Conservation (phyloP, 2,329 filamentous ascomycete genomes). For the Calycina marina region DNA sequence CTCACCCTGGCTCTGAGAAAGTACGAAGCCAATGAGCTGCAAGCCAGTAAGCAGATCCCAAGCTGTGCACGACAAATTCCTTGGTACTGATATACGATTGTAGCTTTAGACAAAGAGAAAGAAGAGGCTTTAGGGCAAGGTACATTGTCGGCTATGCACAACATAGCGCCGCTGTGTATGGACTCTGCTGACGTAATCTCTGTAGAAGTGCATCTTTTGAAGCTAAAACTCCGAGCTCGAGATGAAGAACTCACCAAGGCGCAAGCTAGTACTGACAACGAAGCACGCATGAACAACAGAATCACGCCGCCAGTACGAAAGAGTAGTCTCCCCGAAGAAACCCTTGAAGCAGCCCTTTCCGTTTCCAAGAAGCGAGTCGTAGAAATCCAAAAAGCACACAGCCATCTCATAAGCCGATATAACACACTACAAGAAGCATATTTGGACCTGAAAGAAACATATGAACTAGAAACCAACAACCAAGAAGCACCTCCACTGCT, state of each 20-base stretch:
- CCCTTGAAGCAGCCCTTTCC: constrained; percentile 12
- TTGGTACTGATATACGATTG: no score
- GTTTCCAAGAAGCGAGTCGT: constrained; percentile 24
- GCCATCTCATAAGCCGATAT: constrained; percentile 32
- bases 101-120: constrained; percentile 30
- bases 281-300: constrained; percentile 31
- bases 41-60: no score
- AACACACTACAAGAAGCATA: constrained; percentile 33
- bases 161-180: no score
- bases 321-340: constrained; percentile 5
- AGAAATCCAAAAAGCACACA: constrained; percentile 36
- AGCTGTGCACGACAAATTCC: no score
- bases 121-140: constrained; percentile 39
- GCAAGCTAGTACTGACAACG: constrained; percentile 29
- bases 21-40: constrained; percentile 48
- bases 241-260: constrained; percentile 31
- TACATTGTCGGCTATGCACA: no score
- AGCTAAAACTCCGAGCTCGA: constrained; percentile 38
- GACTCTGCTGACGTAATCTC: no score
- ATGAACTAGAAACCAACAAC: constrained; percentile 17
- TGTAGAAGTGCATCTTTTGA: constrained; percentile 38
- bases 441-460: constrained; percentile 23
- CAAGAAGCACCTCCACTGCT: constrained; percentile 8
- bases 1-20: constrained; percentile 47
- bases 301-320: constrained; percentile 4